These are phyloP conservation scores for Chenopodium formosanum DNA, from an alignment of 148 eudicot genomes.

Conservation along the genomic window DNA sequence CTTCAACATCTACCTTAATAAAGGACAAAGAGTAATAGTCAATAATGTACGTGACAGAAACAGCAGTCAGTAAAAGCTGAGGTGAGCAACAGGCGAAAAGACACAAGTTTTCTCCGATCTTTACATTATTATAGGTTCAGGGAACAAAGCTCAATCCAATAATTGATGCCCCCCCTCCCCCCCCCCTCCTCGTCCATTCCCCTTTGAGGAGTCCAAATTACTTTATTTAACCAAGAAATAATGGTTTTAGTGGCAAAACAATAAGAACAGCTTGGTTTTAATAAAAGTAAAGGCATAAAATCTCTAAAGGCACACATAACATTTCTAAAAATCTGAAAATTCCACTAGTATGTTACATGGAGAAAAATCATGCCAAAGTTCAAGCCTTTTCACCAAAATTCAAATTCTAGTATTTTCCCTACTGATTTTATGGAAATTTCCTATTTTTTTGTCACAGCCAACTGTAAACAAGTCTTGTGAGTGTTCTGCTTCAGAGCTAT, in stretches of 20 bases:
- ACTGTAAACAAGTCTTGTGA: neutral
- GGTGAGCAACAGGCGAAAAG: neutral
- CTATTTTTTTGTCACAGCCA: neutral
- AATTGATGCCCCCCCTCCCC: neutral
- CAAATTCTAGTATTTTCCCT: neutral
- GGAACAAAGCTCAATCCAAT: neutral
- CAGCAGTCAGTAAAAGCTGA: neutral
- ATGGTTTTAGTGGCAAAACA: neutral
- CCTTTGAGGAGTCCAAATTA: neutral
- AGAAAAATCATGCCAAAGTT: neutral
- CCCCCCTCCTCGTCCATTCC: neutral
- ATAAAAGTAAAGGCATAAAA: no score
- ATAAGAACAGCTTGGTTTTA: neutral
- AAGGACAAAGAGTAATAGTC: slow-evolving; percentile 15
- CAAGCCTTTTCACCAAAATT: neutral
- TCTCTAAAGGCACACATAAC: neutral
- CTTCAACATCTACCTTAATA: slow-evolving; percentile 86
- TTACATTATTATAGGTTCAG: no score
- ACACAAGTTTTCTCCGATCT: neutral
- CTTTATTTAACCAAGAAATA: neutral
- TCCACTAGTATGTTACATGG: neutral
- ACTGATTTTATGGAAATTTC: neutral
- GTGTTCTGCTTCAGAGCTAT: neutral
- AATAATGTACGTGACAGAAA: neutral
- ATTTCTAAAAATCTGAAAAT: neutral